Conservation (phyloP, 192 early-diverging fungal species). For the Gigaspora rosea region DNA sequence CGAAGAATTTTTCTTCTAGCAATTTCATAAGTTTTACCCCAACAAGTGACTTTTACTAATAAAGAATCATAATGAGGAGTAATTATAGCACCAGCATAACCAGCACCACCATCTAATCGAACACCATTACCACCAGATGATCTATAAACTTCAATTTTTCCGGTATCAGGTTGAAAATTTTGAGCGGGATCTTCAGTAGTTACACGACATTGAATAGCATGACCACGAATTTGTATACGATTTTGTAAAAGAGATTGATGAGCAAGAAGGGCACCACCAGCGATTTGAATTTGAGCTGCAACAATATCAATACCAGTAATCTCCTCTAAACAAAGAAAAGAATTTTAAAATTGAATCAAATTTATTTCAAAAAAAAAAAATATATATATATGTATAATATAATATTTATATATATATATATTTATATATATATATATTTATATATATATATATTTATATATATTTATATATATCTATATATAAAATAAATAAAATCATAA, state of each 20-base stretch:
- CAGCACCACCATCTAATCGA: constrained; percentile 86
- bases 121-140: constrained; percentile 88
- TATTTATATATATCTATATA: too few relatives aligned
- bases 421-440: background rate
- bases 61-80: constrained; percentile 96
- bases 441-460: too few relatives aligned
- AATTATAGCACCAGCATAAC: constrained; percentile 88
- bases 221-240: constrained; percentile 75
- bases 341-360: background rate
- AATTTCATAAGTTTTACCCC: constrained; percentile 86
- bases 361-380: background rate
- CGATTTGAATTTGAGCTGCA: constrained; percentile 92
- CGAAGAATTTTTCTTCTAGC: constrained; percentile 87
- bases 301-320: constrained; percentile 95
- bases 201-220: constrained; percentile 95
- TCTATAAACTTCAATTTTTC: constrained; percentile 93
- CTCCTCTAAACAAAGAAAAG: constrained; percentile 62
- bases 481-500: background rate
- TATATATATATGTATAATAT: background rate
- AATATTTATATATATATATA: background rate
- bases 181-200: constrained; percentile 94
- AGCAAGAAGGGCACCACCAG: constrained; percentile 78
- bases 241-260: constrained; percentile 83
- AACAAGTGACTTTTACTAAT: constrained; percentile 88
- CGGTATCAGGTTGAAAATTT: constrained; percentile 95